Percentiles rank a stretch among this genome's conserved stretches.
These are phyloP conservation scores for Plenodomus tracheiphilus DNA, from an alignment of 2,329 filamentous ascomycete genomes.

Conservation along the genomic window DNA sequence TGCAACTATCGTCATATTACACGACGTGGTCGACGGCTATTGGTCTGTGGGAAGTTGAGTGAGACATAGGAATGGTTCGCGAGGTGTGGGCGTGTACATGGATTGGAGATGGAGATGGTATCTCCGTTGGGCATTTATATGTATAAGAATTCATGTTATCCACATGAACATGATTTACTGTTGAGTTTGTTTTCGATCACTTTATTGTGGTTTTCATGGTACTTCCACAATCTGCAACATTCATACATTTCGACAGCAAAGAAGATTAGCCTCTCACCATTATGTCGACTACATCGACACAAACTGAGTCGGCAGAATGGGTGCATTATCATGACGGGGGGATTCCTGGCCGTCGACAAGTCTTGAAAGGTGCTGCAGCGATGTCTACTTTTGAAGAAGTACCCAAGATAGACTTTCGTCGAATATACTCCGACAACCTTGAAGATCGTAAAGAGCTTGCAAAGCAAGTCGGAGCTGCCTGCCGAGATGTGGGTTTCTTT, in stretches of 20 bases:
- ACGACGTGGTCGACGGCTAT: slow-evolving; percentile 1
- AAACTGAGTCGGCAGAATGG: slow-evolving; percentile 18
- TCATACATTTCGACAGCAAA: too few relatives aligned
- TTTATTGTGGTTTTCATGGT: too few relatives aligned
- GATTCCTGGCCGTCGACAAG: slow-evolving; percentile 27
- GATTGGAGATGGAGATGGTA: too few relatives aligned
- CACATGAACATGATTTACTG: too few relatives aligned
- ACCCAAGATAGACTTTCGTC: slow-evolving; percentile 36
- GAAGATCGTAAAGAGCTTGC: slow-evolving; percentile 31
- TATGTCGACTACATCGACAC: slow-evolving; percentile 16
- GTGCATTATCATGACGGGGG: slow-evolving; percentile 40
- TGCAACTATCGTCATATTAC: background rate
- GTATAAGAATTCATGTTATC: too few relatives aligned
- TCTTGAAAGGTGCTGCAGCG: slow-evolving; percentile 29
- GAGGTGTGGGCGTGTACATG: too few relatives aligned
- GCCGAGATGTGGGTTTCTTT: slow-evolving; percentile 40
- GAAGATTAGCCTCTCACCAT: too few relatives aligned
- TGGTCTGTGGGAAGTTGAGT: background rate
- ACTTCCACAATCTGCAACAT: too few relatives aligned
- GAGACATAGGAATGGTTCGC: too few relatives aligned
- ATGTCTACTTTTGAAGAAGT: slow-evolving; percentile 29
- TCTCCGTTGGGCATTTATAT: too few relatives aligned
- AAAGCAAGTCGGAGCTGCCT: slow-evolving; percentile 37
- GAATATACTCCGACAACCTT: slow-evolving; percentile 31
- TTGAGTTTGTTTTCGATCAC: too few relatives aligned